These are phyloP conservation scores for Sporothrix brasiliensis DNA, from an alignment of 2,329 filamentous ascomycete species.

Conservation along the genomic window DNA sequence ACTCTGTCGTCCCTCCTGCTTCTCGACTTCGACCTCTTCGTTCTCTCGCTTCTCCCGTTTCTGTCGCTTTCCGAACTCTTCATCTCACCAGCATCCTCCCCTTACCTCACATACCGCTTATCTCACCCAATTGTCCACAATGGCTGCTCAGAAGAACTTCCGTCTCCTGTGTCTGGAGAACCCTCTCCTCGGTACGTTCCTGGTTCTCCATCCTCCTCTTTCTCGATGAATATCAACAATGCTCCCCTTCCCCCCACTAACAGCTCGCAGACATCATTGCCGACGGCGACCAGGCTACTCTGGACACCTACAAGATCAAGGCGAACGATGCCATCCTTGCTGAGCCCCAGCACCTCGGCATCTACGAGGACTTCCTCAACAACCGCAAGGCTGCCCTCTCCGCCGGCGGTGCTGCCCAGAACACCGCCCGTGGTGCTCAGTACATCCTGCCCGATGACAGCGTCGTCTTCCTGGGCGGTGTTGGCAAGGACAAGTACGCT, in stretches of 20 bases:
- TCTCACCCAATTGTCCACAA: constrained; percentile 46
- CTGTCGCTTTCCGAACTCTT: background rate
- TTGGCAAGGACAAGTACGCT: constrained; percentile 94
- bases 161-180: constrained; percentile 94
- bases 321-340: constrained; percentile 97
- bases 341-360: constrained; percentile 81
- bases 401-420: constrained; percentile 94
- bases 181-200: constrained; percentile 79
- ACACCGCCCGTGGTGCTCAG: constrained; percentile 93
- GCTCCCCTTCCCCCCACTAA: background rate
- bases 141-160: constrained; percentile 79
- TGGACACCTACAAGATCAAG: constrained; percentile 92
- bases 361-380: constrained; percentile 92
- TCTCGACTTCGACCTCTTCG: background rate
- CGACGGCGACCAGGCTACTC: constrained; percentile 75
- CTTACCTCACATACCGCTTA: background rate
- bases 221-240: background rate
- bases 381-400: constrained; percentile 94
- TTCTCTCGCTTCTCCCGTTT: background rate
- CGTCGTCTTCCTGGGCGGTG: constrained; percentile 90
- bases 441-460: constrained; percentile 91
- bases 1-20: constrained; percentile 19
- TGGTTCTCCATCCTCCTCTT: background rate
- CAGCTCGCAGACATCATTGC: constrained; percentile 79
- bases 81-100: background rate